Evolutionary conservation across 2,329 filamentous ascomycete genomes (phyloP), one percentile per base, ranked within the genome.

Genomic region (Alternaria tenuissima): DNA sequence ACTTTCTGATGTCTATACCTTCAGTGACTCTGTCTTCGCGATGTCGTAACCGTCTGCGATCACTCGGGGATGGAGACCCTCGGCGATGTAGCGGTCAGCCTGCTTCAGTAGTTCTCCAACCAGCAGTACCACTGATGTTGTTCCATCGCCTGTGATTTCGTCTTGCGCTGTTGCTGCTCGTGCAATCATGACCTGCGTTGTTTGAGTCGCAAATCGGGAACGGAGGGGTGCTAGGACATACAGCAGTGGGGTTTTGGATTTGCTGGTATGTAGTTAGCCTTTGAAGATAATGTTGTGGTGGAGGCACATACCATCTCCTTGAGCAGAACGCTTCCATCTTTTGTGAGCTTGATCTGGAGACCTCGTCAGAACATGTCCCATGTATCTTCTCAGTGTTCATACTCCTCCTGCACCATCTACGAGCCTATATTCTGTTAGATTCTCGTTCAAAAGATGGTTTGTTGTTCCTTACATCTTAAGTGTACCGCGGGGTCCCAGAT

Each of bases 21-120:
- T 96, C 36, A 99, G 83, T 18, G 95, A 87, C 82, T 98, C 95
- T 28, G 86, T 89, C 87, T 98, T 99, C 53, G 94, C 95, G 76
- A 98, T 91, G 80, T 99, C 95, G 76, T 97, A 99, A 11, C 95
- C 95, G 77, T 99, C 95, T 38, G 94, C 97, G 79, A 99, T 94
- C 67, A 99, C 93, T 72, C 95, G 88, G 49, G 95, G 95, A 81
- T 99, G 95, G 66, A 99, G 85, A n/a, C 95, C 95, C 81, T 99
- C 95, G 12, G 91, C 89, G 76, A 99, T 98, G 80, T 96, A 93
- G 80, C 95, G 88, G 79, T 98, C 92, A 61, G 95, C 95, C 84
- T 99, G 95, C 87, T 98, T 99, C 77, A 99, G 83, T 62, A 99
- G 88, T 84, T 99, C 95, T 79, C 95, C 95, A 52, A 99, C 94